phyloP scores from a whole-genome alignment of 2,329 filamentous ascomycete species.

The Penicillium sp. region DNA sequence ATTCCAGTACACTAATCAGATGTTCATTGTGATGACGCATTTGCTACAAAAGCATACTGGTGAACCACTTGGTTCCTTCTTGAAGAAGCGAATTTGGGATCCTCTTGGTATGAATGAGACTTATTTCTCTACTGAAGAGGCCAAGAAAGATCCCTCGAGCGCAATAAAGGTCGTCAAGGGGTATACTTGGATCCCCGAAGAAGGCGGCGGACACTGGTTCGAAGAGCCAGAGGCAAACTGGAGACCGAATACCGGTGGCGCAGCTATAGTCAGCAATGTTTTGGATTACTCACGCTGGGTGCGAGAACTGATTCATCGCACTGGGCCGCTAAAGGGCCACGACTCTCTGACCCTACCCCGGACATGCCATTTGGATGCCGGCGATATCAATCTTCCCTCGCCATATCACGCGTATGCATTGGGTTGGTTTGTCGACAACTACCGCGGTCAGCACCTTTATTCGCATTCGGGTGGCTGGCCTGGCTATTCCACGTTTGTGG shows the following conservation, averaged over 20 bases:
- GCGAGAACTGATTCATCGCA: conserved; percentile 28
- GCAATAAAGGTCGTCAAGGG: conserved; percentile 23
- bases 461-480: conserved; percentile 34
- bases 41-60: conserved; percentile 25
- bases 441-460: conserved; percentile 29
- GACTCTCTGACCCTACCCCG: conserved; percentile 25
- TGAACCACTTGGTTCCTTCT: conserved; percentile 17
- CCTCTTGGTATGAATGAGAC: conserved; percentile 34
- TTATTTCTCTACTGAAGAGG: conserved; percentile 30
- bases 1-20: conserved; percentile 34
- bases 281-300: conserved; percentile 37
- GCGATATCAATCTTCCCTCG: conserved; percentile 19
- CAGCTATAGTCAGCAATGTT: conserved; percentile 36
- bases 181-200: conserved; percentile 29
- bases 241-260: conserved; percentile 27
- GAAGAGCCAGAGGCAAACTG: conserved; percentile 28
- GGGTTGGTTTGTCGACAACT: conserved; percentile 33
- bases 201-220: conserved; percentile 18
- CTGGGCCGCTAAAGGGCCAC: conserved; percentile 28
- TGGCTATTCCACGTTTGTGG: conserved; percentile 32
- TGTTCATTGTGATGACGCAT: conserved; percentile 34
- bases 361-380: conserved; percentile 14
- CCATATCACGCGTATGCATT: conserved; percentile 31
- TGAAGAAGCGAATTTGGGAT: conserved; percentile 33
- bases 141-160: conserved; percentile 13